Base-by-base conservation (phyloP, 106 monocot species). In the Platanthera zijinensis region DNA sequence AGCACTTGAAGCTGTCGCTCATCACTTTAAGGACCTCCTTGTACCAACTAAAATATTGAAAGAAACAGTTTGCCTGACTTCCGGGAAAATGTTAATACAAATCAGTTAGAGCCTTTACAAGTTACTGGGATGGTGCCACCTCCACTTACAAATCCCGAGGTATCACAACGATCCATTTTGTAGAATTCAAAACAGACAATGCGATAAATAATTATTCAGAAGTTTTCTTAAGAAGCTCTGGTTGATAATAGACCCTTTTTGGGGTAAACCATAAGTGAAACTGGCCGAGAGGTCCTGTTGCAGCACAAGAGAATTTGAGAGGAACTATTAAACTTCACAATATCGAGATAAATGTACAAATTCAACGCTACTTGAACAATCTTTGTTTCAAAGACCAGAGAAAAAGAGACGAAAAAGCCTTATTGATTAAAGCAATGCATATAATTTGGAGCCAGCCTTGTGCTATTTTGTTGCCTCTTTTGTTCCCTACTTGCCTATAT, bases 81-180 rank as follows among this genome's bases (percentile, higher is more conserved):
- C 73, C 39, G 68, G 76, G 77, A 47, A 61, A 61, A 46, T 15
- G 67, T 76, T 80, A 74, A 70, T 4, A 75, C 71, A 11, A 80
- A 12, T 7, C 73, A 72, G 71, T 32, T 64, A 54, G 52, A 30
- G 17, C 10, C 11, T 47, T 64, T 76, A 64, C 52, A 22, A 62
- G 17, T 19, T 4, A 50, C 48, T 77, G 22, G 67, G 11, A 15
- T 61, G 52, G 77, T 48, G 82, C 84, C 76, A 52, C 87, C 87
- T 63, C 87, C 87, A 74, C 87, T 87, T 21, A 87, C 87, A 74
- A 87, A 87, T 77, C 87, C 87, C 3, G 84, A 84, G 51, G 87
- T 87, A 82, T 87, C 87, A 15, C 51, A 49, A 74, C 82, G 84
- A 72, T 87, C 87, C 87, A 87, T 87, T 73, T 67, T 69, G n/a